Base-by-base conservation (phyloP, 768 basidiomycete species). In the Boletellus ananiceps region DNA sequence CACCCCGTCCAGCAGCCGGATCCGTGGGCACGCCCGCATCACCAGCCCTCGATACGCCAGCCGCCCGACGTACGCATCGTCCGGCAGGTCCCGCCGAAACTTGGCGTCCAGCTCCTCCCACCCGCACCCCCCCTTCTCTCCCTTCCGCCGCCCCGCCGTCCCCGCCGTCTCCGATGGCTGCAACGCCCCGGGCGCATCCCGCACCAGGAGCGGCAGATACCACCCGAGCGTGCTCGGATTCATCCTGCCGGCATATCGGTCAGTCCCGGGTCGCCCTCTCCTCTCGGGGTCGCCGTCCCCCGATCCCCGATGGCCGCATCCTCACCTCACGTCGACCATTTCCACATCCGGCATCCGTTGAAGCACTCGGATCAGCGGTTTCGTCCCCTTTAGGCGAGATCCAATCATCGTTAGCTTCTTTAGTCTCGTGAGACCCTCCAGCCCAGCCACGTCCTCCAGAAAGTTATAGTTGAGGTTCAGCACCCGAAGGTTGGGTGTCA, bases 401-500 rank as follows among this genome's bases (percentile, higher is more conserved):
- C 93, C 95, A 58, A 98, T 87, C 49, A 93, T 78, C 38, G 83
- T 91, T 61, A 98, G 70, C 74, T 90, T 93, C 56, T 81, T 79
- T 68, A 98, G 70, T 61, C 90, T 73, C 51, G 69, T 73, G 53
- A 97, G 75, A 12, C 88, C 91, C 44, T 78, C 77, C 49, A 99
- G 73, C 43, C 74, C 69, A 55, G 77, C 68, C 46, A 81, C 70
- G 69, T 88, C 84, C 58, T 93, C 82, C 66, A 98, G 64, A 68
- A 94, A 97, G 68, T 98, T 98, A 76, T 96, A 95, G 76, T 98
- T 95, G 57, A 97, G 80, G 74, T 97, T 97, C 69, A 98, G 73
- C 51, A 84, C 84, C 47, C 93, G 83, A 61, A 97, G 70, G 68
- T 94, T 96, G 29, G 96, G 95, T 41, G 84, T 72, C 47, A 88